Percentiles rank a stretch among this genome's conserved stretches.
Evolutionary conservation across 306 rosid species (phyloP).

Genomic region (Amphicarpaea edgeworthii): DNA sequence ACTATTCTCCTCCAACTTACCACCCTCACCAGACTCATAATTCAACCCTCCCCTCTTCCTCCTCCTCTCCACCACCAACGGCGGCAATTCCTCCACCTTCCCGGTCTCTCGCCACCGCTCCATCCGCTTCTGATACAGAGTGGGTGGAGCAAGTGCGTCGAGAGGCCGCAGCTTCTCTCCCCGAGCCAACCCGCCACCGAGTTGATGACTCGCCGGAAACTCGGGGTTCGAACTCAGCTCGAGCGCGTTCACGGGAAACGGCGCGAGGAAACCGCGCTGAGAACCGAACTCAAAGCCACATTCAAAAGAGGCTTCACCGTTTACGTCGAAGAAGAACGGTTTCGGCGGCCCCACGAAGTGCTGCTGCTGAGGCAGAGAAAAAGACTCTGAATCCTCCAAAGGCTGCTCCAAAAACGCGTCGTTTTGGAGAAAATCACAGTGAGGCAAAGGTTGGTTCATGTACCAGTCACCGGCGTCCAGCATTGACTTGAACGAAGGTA

Average conservation of each 20-base stretch:
- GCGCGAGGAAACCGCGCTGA: slow-evolving; percentile 30
- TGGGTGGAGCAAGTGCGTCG: slow-evolving; percentile 52
- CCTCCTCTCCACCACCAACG: slow-evolving; percentile 43
- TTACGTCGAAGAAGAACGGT: slow-evolving; percentile 3
- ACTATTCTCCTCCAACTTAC: slow-evolving; percentile 56
- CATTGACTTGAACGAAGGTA: too few relatives aligned
- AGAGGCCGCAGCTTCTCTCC: slow-evolving; percentile 49
- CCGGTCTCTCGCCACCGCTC: slow-evolving; percentile 53
- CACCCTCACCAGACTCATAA: slow-evolving; percentile 66
- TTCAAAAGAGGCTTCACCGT: not conserved
- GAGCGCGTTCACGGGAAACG: slow-evolving; percentile 31
- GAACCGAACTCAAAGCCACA: not conserved
- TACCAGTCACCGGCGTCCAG: too few relatives aligned
- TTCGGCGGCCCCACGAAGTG: slow-evolving; percentile 57
- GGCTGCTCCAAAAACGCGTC: slow-evolving; percentile 45
- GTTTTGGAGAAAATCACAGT: too few relatives aligned
- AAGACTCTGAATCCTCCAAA: slow-evolving; percentile 43
- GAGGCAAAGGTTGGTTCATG: too few relatives aligned
- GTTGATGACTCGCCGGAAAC: slow-evolving; percentile 24
- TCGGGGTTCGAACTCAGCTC: slow-evolving; percentile 51
- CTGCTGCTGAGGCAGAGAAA: slow-evolving; percentile 18
- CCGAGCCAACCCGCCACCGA: too few relatives aligned
- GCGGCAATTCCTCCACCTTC: slow-evolving; percentile 45
- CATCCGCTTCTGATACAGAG: slow-evolving; percentile 70
- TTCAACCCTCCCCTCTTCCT: slow-evolving; percentile 63